phyloP scores from a whole-genome alignment of 352 stramenopile species.

The Achlya hypogyna region DNA sequence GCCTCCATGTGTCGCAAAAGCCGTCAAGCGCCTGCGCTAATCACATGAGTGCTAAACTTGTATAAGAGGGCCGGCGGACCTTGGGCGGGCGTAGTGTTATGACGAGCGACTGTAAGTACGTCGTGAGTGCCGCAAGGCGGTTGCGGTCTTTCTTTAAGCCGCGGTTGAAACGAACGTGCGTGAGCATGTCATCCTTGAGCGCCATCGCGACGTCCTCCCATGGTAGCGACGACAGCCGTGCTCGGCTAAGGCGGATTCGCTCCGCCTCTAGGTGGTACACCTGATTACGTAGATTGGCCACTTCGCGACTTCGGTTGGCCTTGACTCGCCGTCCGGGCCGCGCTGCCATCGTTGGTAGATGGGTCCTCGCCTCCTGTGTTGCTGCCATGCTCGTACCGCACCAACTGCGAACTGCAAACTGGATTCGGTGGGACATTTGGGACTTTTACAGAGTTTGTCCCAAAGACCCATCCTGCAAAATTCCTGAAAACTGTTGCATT shows the following conservation, averaged over 20 bases:
- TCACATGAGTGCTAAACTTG: too few relatives aligned
- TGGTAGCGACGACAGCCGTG: neutral
- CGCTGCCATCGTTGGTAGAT: too few relatives aligned
- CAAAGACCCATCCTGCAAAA: neutral
- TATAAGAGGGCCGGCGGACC: neutral
- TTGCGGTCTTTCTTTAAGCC: neutral
- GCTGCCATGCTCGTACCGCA: too few relatives aligned
- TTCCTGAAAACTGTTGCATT: neutral
- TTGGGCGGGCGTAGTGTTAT: neutral
- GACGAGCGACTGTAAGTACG: neutral
- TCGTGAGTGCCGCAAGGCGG: neutral
- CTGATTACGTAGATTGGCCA: neutral
- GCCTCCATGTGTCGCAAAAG: neutral
- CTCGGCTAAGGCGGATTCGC: neutral
- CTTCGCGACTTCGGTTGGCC: neutral
- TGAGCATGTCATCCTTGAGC: slow-evolving; percentile 2
- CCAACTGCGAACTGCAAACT: too few relatives aligned
- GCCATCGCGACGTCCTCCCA: slow-evolving; percentile 1
- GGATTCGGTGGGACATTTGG: neutral
- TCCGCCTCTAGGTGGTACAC: neutral
- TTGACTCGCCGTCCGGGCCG: too few relatives aligned
- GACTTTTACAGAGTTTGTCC: neutral
- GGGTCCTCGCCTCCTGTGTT: too few relatives aligned
- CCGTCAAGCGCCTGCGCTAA: too few relatives aligned
- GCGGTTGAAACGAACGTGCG: neutral